A percentile compares a stretch with the other conserved stretches of the same genome.
phyloP scores from a whole-genome alignment of 257 asterid species.

The Solanum chiquidenum region DNA sequence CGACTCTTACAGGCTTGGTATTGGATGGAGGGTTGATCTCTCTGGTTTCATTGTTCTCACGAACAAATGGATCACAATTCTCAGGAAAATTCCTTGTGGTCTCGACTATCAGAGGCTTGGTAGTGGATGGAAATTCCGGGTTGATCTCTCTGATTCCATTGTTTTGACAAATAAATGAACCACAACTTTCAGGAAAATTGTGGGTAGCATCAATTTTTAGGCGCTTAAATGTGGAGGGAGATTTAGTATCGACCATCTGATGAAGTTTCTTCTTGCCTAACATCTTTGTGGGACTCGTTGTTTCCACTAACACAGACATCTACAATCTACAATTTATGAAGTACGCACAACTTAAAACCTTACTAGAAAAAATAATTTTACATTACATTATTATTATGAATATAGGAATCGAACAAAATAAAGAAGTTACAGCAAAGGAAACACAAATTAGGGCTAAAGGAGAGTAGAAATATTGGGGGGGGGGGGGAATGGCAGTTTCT shows the following conservation, averaged over 20 bases:
- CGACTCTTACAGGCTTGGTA: not conserved
- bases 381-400: not conserved
- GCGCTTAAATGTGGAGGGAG: not conserved
- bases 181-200: not conserved
- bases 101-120: not conserved
- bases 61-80: not conserved
- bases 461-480: not conserved
- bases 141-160: not conserved
- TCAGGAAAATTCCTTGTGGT: not conserved
- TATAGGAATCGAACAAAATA: not conserved
- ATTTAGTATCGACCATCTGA: not conserved
- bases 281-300: not conserved
- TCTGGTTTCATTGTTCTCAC: not conserved
- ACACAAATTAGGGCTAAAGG: not conserved
- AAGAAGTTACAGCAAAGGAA: not conserved
- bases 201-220: not conserved
- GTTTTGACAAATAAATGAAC: not conserved
- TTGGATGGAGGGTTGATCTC: not conserved
- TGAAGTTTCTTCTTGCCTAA: not conserved
- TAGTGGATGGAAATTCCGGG: not conserved
- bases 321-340: not conserved
- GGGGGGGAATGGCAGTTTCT: too few relatives aligned
- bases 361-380: not conserved
- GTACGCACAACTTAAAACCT: not conserved
- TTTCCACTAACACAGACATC: not conserved